Base-by-base conservation (phyloP, 1,284 basidiomycete genomes). In the Trichosporon sp. region DNA sequence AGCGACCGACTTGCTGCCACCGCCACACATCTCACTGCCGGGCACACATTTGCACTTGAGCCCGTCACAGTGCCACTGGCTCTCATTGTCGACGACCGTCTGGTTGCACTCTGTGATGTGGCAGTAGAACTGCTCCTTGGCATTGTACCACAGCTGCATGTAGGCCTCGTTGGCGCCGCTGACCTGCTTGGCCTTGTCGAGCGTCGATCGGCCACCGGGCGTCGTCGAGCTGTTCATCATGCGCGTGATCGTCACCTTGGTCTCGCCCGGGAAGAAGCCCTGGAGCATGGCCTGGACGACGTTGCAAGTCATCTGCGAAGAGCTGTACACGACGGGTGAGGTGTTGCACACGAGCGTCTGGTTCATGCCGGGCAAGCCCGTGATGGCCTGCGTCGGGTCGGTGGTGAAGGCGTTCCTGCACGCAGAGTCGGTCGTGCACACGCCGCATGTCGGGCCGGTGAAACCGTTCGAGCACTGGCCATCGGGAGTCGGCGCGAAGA, bases 81-180 rank as follows among this genome's bases (percentile, higher is more conserved):
- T 77, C 1, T 77, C 81, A 60, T 80, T 82, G 14, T 56, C 59
- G 27, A 72, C 70, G 33, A 83, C 71, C 5, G 83, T 81, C 77
- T 93, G 91, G 0, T 77, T 80, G 78, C 93, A 95, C 4, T 83
- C 81, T 66, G 85, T 82, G 0, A 90, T 90, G 16, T 81, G 69
- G 74, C 92, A 95, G 75, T 85, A 90, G 80, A 95, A 95, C 73
- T 83, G 81, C 74, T 92, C 91, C 21, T 88, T 85, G 5, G 89
- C 89, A n/a, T 85, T 83, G 78, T 93, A 93, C 80, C 90, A 89
- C 1, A 95, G 81, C 72, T 93, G 90, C 0, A 89, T 89, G 69
- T 84, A 88, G 9, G 85, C 81, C 4, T 85, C 83, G 6, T n/a
- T 54, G 2, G 13, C 25, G 49, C 49, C 49, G 4, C 14, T 14